phyloP scores from a whole-genome alignment of 768 basidiomycete genomes.

The Lanmaoa rubissima region DNA sequence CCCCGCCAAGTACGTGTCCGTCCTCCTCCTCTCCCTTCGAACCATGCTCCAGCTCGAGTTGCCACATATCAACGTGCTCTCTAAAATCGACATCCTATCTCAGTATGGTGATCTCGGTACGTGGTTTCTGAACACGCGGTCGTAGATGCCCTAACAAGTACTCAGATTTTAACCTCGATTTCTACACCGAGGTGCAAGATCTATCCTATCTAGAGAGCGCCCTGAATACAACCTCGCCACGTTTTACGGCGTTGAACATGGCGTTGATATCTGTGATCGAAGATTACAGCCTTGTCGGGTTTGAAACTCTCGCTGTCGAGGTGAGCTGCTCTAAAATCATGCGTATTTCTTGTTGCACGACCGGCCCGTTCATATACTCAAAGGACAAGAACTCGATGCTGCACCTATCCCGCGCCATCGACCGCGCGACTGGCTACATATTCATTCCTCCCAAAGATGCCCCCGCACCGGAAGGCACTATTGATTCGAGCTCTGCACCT shows the following conservation, averaged over 20 bases:
- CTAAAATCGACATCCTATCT: slow-evolving; percentile 89
- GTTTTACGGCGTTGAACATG: slow-evolving; percentile 79
- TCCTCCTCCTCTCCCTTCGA: slow-evolving; percentile 86
- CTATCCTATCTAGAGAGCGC: slow-evolving; percentile 81
- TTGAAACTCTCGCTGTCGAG: slow-evolving; percentile 97
- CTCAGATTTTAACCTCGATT: slow-evolving; percentile 94
- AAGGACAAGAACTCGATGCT: slow-evolving; percentile 97
- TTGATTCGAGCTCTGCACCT: slow-evolving; percentile 31
- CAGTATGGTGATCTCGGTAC: slow-evolving; percentile 90
- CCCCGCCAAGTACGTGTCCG: slow-evolving; percentile 90
- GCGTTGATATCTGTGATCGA: slow-evolving; percentile 91
- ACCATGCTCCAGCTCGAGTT: slow-evolving; percentile 98
- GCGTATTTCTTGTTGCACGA: background rate
- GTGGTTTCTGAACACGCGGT: slow-evolving; percentile 18
- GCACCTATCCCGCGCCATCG: slow-evolving; percentile 76
- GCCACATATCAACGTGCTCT: slow-evolving; percentile 97
- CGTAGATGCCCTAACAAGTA: background rate
- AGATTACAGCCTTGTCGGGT: slow-evolving; percentile 89
- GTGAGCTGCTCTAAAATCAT: slow-evolving; percentile 38
- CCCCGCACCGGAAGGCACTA: slow-evolving; percentile 33
- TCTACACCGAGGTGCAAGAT: slow-evolving; percentile 98
- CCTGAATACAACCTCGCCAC: slow-evolving; percentile 62
- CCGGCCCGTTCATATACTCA: background rate
- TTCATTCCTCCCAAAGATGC: slow-evolving; percentile 61
- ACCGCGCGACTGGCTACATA: slow-evolving; percentile 90